phyloP scores from a whole-genome alignment of 78 protist genomes.

The Ministeria vibrans region DNA sequence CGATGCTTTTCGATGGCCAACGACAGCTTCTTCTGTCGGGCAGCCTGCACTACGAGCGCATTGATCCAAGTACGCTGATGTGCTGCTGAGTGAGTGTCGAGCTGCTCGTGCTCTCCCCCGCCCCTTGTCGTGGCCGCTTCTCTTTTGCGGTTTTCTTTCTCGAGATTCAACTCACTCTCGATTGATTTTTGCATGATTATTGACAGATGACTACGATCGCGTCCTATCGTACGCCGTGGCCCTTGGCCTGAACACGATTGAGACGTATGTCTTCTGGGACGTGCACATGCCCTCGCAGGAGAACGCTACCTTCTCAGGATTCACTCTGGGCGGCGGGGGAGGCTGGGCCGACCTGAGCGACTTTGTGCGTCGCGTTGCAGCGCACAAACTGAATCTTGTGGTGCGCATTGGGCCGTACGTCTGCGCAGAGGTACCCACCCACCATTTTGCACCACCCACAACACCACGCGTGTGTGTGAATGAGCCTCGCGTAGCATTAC shows the following conservation, averaged over 20 bases:
- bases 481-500: too few species aligned
- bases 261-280: constrained; percentile 62
- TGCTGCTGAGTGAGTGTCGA: too few species aligned
- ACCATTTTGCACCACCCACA: too few species aligned
- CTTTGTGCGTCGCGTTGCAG: constrained; percentile 4
- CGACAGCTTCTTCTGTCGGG: constrained; percentile 15
- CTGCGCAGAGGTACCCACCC: constrained; percentile 66
- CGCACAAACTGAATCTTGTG: neutral
- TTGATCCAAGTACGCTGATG: too few species aligned
- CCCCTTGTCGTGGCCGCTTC: too few species aligned
- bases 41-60: constrained; percentile 26
- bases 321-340: neutral
- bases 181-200: too few species aligned
- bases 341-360: constrained; percentile 9
- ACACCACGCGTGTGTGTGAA: too few species aligned
- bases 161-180: too few species aligned
- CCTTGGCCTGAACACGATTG: constrained; percentile 42
- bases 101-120: constrained; percentile 12
- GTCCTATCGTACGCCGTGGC: too few species aligned
- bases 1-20: constrained; percentile 9
- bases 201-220: too few species aligned
- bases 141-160: too few species aligned
- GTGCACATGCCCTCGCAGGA: constrained; percentile 24
- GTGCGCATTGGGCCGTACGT: constrained; percentile 60
- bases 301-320: neutral